These are phyloP conservation scores for Clavispora carvajalis DNA, from an alignment of 805 yeast genomes.

Conservation along the genomic window DNA sequence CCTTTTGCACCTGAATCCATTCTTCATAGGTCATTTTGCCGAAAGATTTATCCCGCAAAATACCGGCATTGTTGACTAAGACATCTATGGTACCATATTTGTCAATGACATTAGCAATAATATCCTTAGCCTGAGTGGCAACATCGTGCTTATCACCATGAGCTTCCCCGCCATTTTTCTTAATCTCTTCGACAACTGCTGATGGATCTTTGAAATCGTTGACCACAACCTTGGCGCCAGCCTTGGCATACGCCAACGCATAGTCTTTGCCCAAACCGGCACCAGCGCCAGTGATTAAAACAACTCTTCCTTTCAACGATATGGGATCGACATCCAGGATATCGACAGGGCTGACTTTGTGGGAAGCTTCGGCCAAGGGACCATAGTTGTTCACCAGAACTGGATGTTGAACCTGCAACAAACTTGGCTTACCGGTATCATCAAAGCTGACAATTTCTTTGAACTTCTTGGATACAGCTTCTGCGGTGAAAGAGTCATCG, in stretches of 20 bases:
- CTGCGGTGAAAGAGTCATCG: conserved; percentile 74
- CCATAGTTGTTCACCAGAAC: conserved; percentile 65
- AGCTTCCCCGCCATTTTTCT: conserved; percentile 69
- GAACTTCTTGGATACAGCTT: conserved; percentile 68
- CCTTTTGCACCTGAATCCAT: conserved; percentile 76
- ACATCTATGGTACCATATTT: conserved; percentile 81
- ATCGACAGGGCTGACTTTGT: conserved; percentile 49
- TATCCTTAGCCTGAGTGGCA: conserved; percentile 64
- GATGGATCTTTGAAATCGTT: conserved; percentile 81
- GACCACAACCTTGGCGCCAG: conserved; percentile 93
- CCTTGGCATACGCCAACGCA: conserved; percentile 77
- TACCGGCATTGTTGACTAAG: conserved; percentile 91
- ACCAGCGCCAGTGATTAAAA: conserved; percentile 91
- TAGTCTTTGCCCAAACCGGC: conserved; percentile 91
- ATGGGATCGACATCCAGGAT: conserved; percentile 36
- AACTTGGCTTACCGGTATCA: conserved; percentile 46
- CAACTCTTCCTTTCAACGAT: conserved; percentile 77
- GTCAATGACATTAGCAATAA: conserved; percentile 71
- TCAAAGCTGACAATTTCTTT: conserved; percentile 59
- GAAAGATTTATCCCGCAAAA: conserved; percentile 84
- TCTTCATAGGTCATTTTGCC: conserved; percentile 76
- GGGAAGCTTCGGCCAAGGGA: conserved; percentile 48
- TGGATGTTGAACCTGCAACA: conserved; percentile 61
- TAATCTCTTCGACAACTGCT: conserved; percentile 70
- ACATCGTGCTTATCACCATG: conserved; percentile 82